Base-by-base conservation (phyloP, 169 alveolate genomes). In the Cryptosporidium ubiquitum region DNA sequence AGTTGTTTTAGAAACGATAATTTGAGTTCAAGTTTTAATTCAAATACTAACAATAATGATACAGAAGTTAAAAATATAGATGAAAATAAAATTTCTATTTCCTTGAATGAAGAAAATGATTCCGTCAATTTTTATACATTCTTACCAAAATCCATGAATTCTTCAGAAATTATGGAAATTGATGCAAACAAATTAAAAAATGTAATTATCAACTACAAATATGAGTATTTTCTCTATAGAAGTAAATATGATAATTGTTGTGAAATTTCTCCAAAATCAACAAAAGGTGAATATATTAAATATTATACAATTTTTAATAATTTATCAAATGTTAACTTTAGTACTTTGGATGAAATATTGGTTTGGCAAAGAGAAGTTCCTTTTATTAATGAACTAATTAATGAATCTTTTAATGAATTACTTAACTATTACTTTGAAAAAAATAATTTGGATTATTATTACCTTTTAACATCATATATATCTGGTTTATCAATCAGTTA, bases 291-390 rank as follows among this genome's bases (percentile, higher is more conserved):
- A 14, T 79, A 14, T 64, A 42, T 42, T 37, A 79, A 60, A 40
- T 60, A 35, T 44, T 79, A 60, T 20, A 60, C 86, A 10, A 44
- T 60, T 20, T 79, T 79, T 60, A 60, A 61, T 26, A 61, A 37
- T 58, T 42, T 61, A 44, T 58, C 86, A 20, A 58, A 58, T 39
- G 74, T 79, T 10, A 79, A 79, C 26, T 79, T 42, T 42, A 79
- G 69, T 47, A 39, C 35, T 16, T 40, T 79, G 26, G 86, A 79
- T 60, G 86, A 79, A 31, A 26, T 79, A 14, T 61, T 79, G 42
- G 86, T 79, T 12, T 79, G 86, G 86, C 86, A 79, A 40, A 79
- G 75, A 39, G 86, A 79, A n/a, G 33, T 79, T 16, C 86, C 86
- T 40, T 79, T 79, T 79, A 61, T 79, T 60, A 29, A 37, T 39